Percentiles rank a stretch among this genome's conserved stretches.
Conservation (phyloP, 176 grass and related monocot genomes). For the Rhynchospora breviuscula region DNA sequence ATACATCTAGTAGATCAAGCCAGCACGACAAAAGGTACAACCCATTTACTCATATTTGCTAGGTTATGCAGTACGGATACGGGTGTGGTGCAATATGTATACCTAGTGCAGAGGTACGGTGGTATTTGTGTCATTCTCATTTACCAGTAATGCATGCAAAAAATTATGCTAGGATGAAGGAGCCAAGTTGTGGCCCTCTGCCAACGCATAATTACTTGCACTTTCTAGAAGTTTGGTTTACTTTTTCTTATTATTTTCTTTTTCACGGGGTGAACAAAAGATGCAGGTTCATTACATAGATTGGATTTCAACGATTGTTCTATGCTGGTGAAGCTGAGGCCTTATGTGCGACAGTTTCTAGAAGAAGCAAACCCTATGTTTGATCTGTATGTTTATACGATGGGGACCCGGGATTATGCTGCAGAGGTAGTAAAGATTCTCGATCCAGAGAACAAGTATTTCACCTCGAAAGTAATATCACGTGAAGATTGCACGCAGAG, state of each 20-base stretch:
- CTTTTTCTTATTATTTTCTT: neutral
- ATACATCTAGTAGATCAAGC: neutral
- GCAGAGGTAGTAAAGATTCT: neutral
- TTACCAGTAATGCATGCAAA: too few relatives aligned
- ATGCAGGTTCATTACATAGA: neutral
- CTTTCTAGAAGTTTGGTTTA: neutral
- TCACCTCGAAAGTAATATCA: neutral
- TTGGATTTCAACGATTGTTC: neutral
- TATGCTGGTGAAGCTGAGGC: conserved; percentile 64
- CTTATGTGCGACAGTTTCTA: conserved; percentile 58
- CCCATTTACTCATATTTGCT: neutral
- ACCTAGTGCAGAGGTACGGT: too few relatives aligned
- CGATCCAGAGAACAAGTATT: neutral
- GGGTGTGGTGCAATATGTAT: neutral
- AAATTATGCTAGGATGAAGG: too few relatives aligned
- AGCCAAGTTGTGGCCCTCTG: too few relatives aligned
- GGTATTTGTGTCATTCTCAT: too few relatives aligned
- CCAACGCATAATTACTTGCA: neutral
- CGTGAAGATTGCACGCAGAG: neutral
- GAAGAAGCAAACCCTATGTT: conserved; percentile 40
- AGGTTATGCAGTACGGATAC: neutral
- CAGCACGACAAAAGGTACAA: neutral
- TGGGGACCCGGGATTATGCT: neutral
- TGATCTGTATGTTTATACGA: neutral
- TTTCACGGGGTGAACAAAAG: neutral